These are phyloP conservation scores for Mycena venus DNA, from an alignment of 768 basidiomycete genomes.

Conservation along the genomic window DNA sequence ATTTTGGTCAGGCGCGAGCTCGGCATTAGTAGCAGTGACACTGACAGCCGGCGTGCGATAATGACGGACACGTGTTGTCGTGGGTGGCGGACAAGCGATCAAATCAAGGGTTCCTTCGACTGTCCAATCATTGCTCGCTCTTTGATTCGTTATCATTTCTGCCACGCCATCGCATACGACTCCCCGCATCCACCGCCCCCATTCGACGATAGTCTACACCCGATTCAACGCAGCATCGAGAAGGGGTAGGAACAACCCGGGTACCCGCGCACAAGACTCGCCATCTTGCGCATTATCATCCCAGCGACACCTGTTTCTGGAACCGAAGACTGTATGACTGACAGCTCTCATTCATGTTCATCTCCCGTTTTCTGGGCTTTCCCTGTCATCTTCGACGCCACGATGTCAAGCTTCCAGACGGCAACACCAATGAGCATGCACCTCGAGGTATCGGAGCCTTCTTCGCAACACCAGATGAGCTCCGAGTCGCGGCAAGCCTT, in stretches of 20 bases:
- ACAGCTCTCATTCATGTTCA: not conserved
- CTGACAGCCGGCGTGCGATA: not conserved
- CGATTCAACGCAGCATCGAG: not conserved
- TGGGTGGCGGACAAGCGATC: not conserved
- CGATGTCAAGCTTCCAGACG: not conserved
- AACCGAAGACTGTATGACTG: not conserved
- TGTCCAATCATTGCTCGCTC: not conserved
- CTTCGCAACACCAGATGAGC: not conserved
- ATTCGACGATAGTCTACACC: not conserved
- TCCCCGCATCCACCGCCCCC: not conserved
- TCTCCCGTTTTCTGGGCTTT: not conserved
- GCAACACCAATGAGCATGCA: conserved; percentile 1
- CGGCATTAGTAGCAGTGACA: not conserved
- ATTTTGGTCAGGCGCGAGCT: not conserved
- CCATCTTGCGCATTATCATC: not conserved
- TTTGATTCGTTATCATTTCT: not conserved
- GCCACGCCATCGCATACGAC: not conserved
- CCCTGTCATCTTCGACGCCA: not conserved
- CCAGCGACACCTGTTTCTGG: not conserved
- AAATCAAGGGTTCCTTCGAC: not conserved
- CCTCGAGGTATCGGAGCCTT: not conserved
- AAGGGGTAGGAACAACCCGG: not conserved
- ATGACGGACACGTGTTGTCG: not conserved
- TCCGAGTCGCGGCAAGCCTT: not conserved
- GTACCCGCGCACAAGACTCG: not conserved